Evolutionary conservation across 2,329 filamentous ascomycete species (phyloP), one percentile per base, ranked within the genome.

Genomic region (Hawksworthiomyces lignivorus): DNA sequence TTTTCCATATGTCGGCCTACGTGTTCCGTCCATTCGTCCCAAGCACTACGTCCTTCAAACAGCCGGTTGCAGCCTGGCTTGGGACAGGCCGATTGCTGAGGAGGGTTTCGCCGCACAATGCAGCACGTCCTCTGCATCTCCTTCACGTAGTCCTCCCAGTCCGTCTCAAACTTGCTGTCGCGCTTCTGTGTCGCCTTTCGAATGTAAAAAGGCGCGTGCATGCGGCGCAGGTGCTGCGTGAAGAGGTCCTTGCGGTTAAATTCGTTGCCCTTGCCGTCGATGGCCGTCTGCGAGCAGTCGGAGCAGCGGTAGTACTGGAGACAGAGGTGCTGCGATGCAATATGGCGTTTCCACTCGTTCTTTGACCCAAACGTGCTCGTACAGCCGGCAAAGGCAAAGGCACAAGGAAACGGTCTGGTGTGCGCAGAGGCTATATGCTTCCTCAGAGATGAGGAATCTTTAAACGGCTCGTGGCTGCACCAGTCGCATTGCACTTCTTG

Each of bases 221-320:
- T 97, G 35, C 90, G 85, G 12, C 89, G 83, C 12, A 94, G 73
- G 55, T 98, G 90, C 57, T 97, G 90, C 0, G 87, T 90, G 60
- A 96, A 98, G 11, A 98, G 75, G 57, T 97, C 90, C 60, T 95
- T 96, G 54, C 90, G 82, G 61, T 96, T 96, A 63, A 96, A 96
- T 59, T 82, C 78, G 44, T 78, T 79, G 4, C 72, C 73, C 48
- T 74, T 77, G 26, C 74, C 73, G 45, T 78, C 74, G 0, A 63
- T 60, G 2, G 66, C 65, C 43, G 63, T 70, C 44, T 71, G 68
- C 0, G 75, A 72, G 45, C 78, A 82, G 2, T 72, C 66, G 0
- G 78, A 81, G 49, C 78, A 82, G 17, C 78, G 71, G 52, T 82
- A 82, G 50, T 74, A 82, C 36, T 74, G 73, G 15, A 82, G 58